Evolutionary conservation across 2,329 filamentous ascomycete genomes (phyloP), one percentile per base, ranked within the genome.

Genomic region (Verticillium dahliae): DNA sequence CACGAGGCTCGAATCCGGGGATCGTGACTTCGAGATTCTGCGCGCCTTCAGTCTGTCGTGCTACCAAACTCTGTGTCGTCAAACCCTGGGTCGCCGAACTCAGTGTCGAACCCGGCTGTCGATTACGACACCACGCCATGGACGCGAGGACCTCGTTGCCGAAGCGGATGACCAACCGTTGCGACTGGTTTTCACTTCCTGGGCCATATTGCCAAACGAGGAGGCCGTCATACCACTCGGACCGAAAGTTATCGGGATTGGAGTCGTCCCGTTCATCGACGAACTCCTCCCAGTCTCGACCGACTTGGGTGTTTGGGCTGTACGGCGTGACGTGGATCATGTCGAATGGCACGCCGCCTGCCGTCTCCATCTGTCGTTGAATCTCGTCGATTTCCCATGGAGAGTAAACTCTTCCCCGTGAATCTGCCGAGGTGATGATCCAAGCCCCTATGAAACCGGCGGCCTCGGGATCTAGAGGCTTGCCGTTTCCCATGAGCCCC

Each of bases 121-220:
- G 58, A 10, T 52, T 60, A 2, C 58, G 41, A 14, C 66, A 67
- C 66, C 66, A 67, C 1, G 27, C 50, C 13, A 59, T 56, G 0
- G 59, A 37, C 10, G 79, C 81, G 64, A 69, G 57, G 9, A 61
- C 15, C 27, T 65, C 39, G 31, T 61, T 59, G 50, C 66, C 57
- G 37, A 60, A 65, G 18, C 63, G 61, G 13, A 66, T 57, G 3
- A 61, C 38, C 11, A 67, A 59, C 27, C 58, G 58, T 15, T 59
- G 41, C 6, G 62, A 58, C 5, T 59, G 60, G 1, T 9, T n/a
- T 4, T 57, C 60, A 6, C 50, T 60, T 15, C 57, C 57, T 18
- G 62, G 62, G 1, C 60, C 63, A 38, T 65, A 65, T 39, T 54
- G 54, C 60, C 62, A 65, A 5, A 60, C 59, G 2, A 64, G 41